Percentiles rank a stretch among this genome's conserved stretches.
Evolutionary conservation across 768 basidiomycete genomes (phyloP).

Genomic region (Kwoniella pini): DNA sequence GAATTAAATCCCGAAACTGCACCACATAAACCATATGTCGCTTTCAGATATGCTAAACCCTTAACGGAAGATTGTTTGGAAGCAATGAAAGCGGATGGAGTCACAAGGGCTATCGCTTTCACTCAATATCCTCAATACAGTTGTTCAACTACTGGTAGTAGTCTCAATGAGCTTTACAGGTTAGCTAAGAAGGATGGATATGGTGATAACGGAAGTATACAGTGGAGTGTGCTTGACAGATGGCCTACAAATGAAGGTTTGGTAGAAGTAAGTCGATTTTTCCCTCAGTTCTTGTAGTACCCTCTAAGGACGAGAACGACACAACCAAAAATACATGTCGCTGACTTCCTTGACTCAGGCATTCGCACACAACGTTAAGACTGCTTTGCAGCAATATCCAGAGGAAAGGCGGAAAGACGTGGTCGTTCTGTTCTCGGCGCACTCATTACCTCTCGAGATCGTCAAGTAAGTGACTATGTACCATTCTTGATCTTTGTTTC

Average conservation of each 20-base stretch:
- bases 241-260: conserved; percentile 97
- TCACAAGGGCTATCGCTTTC: conserved; percentile 89
- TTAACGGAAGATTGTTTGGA: conserved; percentile 78
- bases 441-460: conserved; percentile 95
- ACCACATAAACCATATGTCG: conserved; percentile 93
- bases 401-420: conserved; percentile 67
- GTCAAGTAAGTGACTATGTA: conserved; percentile 63
- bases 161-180: conserved; percentile 80
- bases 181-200: conserved; percentile 56
- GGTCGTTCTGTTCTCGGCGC: conserved; percentile 91
- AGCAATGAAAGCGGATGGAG: conserved; percentile 86
- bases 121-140: conserved; percentile 99
- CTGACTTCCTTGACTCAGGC: conserved; percentile 62
- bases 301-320: no score
- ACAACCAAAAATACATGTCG: no score
- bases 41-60: conserved; percentile 88
- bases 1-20: conserved; percentile 91
- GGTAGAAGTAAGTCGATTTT: conserved; percentile 68
- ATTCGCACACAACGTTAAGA: conserved; percentile 82
- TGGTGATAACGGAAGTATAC: conserved; percentile 66
- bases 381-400: conserved; percentile 76
- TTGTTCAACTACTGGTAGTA: conserved; percentile 97
- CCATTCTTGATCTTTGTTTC: background rate
- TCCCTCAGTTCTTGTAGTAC: no score
- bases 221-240: conserved; percentile 97